Conservation (phyloP, 352 stramenopile species). For the Pilasporangium apinafurcum region DNA sequence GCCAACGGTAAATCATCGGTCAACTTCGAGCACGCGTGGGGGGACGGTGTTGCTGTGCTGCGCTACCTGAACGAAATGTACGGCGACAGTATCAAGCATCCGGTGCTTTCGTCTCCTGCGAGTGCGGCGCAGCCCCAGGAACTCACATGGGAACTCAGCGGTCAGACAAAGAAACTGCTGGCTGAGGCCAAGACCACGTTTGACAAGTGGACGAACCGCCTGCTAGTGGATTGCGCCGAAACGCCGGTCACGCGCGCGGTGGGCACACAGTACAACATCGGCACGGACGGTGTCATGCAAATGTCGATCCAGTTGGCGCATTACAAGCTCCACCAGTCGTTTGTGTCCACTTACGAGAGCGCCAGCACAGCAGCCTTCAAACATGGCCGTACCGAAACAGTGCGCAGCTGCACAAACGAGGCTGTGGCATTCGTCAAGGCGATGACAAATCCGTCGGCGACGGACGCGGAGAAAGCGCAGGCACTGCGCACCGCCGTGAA, state of each 20-base stretch:
- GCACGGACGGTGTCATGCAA: slow-evolving; percentile 88
- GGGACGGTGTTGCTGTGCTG: slow-evolving; percentile 83
- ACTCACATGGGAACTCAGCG: slow-evolving; percentile 58
- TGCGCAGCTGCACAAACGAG: slow-evolving; percentile 87
- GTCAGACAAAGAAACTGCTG: slow-evolving; percentile 51
- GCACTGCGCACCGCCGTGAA: slow-evolving; percentile 69
- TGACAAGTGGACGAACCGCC: slow-evolving; percentile 47
- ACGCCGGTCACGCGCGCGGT: slow-evolving; percentile 64
- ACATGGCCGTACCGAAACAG: slow-evolving; percentile 87
- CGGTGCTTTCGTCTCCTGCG: slow-evolving; percentile 31
- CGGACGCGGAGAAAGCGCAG: slow-evolving; percentile 47
- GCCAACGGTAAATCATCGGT: slow-evolving; percentile 76
- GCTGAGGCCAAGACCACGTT: slow-evolving; percentile 66
- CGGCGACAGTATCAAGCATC: slow-evolving; percentile 68
- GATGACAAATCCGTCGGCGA: slow-evolving; percentile 57
- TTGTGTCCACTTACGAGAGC: slow-evolving; percentile 85
- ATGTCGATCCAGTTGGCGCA: slow-evolving; percentile 89
- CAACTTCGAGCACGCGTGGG: slow-evolving; percentile 91
- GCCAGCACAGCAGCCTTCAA: slow-evolving; percentile 89
- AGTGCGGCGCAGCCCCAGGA: slow-evolving; percentile 16
- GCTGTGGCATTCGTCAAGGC: slow-evolving; percentile 63
- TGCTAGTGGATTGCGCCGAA: slow-evolving; percentile 71
- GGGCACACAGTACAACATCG: slow-evolving; percentile 63
- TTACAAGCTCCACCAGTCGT: slow-evolving; percentile 74
- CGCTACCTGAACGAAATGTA: slow-evolving; percentile 89